Conservation (phyloP, 2,329 filamentous ascomycete genomes). For the Fusarium duplospermum region DNA sequence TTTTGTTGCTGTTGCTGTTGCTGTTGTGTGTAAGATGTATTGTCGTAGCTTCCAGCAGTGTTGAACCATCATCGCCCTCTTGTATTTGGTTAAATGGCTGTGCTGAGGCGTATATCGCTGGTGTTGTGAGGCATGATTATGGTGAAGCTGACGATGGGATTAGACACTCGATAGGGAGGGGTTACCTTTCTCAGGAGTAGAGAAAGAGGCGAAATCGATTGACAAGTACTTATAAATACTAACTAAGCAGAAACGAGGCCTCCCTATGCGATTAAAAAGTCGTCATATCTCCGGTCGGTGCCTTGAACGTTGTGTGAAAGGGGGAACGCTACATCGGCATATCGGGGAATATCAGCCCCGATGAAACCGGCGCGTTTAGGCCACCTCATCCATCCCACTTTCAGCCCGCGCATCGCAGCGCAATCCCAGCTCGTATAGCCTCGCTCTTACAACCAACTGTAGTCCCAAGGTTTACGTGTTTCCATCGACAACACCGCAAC, state of each 20-base stretch:
- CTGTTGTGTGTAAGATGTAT: conserved; percentile 42
- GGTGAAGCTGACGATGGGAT: neutral
- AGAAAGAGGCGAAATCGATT: neutral
- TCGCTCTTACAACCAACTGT: conserved; percentile 38
- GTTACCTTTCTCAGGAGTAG: neutral
- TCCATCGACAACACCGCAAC: conserved; percentile 40
- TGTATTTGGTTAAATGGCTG: neutral
- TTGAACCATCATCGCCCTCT: conserved; percentile 37
- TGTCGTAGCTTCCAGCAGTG: conserved; percentile 41
- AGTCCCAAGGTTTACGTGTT: conserved; percentile 32
- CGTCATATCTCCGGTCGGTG: neutral
- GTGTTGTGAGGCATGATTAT: neutral
- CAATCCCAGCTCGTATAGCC: conserved; percentile 24
- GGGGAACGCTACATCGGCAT: conserved; percentile 22
- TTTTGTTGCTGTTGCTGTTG: conserved; percentile 23
- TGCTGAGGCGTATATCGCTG: neutral
- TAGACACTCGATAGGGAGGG: neutral
- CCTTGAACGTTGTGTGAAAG: neutral
- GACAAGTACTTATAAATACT: neutral
- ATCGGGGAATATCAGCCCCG: conserved; percentile 35
- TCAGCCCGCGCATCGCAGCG: conserved; percentile 1
- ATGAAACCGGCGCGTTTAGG: conserved; percentile 33
- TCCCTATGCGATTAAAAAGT: neutral
- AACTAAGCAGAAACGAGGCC: neutral
- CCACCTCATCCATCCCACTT: conserved; percentile 41